Evolutionary conservation across 345 rosid genomes (phyloP), one percentile per base, ranked within the genome.

Genomic region (Pelargonium nanum): DNA sequence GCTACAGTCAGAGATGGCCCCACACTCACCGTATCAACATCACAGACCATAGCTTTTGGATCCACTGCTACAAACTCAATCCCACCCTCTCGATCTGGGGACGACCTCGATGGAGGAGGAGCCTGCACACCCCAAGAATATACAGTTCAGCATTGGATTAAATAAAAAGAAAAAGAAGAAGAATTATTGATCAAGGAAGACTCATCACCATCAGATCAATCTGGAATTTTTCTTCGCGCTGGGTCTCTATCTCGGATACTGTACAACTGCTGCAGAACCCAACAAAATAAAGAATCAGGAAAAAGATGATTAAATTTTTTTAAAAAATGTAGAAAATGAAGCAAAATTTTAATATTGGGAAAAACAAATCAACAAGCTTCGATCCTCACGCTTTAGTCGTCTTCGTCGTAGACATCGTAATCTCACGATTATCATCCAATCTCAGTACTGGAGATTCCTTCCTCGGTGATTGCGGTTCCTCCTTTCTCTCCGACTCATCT

Each of bases 131-230:
- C 22, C 52, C 23, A 51, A 21, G 2, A n/a, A n/a, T n/a, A n/a
- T n/a, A n/a, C n/a, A n/a, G n/a, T n/a, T n/a, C n/a, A n/a, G n/a
- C n/a, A 16, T 25, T n/a, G 44, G 34, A 2, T 53, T 19, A 52
- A 6, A 52, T 17, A 19, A 13, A 26, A 30, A 10, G 13, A 54
- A 76, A 62, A 58, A 25, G n/a, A n/a, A n/a, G n/a, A n/a, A n/a
- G n/a, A n/a, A n/a, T n/a, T n/a, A n/a, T n/a, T n/a, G n/a, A n/a
- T n/a, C 26, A 66, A 26, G 26, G 8, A 8, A 59, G 69, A 64
- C 70, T 56, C 67, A 74, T 64, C 72, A 90, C 99, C 99, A 94
- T 94, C 79, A 90, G 92, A 90, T 94, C 99, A 86, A 94, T 94
- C 78, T 81, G 90, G 65, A 83, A 90, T 80, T 84, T 94, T 73